These are phyloP conservation scores for Trichoderma endophyticum DNA, from an alignment of 2,329 filamentous ascomycete species.

Conservation along the genomic window DNA sequence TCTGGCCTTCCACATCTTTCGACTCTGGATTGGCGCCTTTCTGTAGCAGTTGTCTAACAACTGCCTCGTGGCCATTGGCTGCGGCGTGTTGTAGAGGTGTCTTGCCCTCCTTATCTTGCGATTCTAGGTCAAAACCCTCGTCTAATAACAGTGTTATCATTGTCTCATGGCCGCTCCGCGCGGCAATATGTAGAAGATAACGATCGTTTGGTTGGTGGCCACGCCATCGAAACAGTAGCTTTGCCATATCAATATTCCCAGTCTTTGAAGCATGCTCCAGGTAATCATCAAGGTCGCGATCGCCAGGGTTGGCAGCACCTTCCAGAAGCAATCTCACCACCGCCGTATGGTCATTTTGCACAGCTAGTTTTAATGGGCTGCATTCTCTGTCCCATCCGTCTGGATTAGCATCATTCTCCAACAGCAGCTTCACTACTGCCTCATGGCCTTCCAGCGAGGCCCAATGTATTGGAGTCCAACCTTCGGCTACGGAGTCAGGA, in stretches of 20 bases:
- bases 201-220: neutral
- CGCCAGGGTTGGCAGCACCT: neutral
- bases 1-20: too few relatives aligned
- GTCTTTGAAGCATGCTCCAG: neutral
- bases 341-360: neutral
- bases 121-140: neutral
- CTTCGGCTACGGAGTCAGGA: neutral
- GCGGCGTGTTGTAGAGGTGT: neutral
- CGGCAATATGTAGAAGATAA: neutral
- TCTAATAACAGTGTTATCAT: neutral
- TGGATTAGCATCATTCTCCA: neutral
- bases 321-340: neutral
- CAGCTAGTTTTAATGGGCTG: neutral
- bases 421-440: neutral
- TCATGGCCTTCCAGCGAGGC: neutral
- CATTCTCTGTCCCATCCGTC: neutral
- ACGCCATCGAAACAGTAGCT: neutral
- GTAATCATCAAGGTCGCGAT: accelerated
- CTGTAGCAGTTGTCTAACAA: neutral
- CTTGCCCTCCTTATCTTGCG: neutral
- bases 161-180: neutral
- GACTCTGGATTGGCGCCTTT: neutral
- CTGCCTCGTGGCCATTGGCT: neutral
- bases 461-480: neutral
- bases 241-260: neutral